phyloP scores from a whole-genome alignment of 305 asterid species.

The Solanum aculeatissimum region DNA sequence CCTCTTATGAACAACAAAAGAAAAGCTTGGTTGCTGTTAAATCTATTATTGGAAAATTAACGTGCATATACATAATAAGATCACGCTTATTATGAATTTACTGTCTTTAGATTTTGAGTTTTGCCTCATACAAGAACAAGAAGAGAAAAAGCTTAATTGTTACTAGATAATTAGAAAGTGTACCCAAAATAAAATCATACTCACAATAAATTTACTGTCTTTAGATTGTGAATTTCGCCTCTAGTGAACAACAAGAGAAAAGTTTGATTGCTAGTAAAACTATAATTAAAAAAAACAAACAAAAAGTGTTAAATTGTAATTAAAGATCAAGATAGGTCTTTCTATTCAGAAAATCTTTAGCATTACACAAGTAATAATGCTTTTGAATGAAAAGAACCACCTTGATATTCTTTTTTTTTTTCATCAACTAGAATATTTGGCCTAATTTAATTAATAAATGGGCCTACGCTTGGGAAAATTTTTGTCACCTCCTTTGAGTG shows the following conservation, averaged over 20 bases:
- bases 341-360: slow-evolving; percentile 7
- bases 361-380: background rate
- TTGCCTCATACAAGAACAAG: no score
- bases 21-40: background rate
- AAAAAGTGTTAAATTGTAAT: background rate
- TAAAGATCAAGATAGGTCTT: slow-evolving; percentile 10
- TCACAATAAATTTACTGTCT: background rate
- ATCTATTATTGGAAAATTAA: no score
- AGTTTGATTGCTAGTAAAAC: background rate
- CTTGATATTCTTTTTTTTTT: background rate
- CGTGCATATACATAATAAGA: no score
- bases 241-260: background rate
- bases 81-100: no score
- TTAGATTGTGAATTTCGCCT: background rate
- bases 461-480: background rate
- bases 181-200: no score
- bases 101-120: no score
- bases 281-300: background rate
- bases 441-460: background rate
- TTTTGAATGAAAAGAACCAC: slow-evolving; percentile 5
- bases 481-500: background rate
- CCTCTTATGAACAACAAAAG: background rate
- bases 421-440: background rate
- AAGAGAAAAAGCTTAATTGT: no score
- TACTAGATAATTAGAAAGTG: background rate